phyloP scores from a whole-genome alignment of 208 protist genomes.

The Trypanosoma conorhini region DNA sequence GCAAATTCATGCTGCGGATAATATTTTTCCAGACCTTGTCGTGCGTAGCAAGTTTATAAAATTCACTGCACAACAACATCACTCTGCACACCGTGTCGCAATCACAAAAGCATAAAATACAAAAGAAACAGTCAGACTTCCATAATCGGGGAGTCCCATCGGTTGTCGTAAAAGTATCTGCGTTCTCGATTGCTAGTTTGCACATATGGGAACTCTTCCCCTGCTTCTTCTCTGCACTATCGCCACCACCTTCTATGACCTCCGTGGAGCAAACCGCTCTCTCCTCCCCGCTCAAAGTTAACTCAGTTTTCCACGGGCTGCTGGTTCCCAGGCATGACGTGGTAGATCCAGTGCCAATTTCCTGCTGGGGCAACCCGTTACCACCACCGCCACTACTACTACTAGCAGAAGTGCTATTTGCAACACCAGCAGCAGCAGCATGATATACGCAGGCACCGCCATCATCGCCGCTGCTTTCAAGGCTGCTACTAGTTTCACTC shows the following conservation, averaged over 20 bases:
- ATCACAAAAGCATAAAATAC: conserved; percentile 48
- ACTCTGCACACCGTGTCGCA: conserved; percentile 38
- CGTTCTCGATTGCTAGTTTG: background rate
- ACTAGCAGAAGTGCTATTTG: too few species aligned
- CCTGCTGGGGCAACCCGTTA: background rate
- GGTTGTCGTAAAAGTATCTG: background rate
- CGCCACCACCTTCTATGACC: background rate
- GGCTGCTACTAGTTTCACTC: conserved; percentile 15
- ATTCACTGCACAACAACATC: conserved; percentile 38
- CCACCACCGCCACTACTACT: background rate
- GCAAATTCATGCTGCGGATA: conserved; percentile 44
- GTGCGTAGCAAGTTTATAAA: conserved; percentile 36
- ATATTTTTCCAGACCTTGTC: conserved; percentile 57
- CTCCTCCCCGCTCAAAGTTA: background rate
- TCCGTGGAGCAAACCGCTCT: background rate
- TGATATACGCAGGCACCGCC: background rate
- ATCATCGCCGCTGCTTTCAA: background rate
- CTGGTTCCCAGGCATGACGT: background rate
- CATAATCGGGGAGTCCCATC: background rate
- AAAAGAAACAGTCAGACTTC: conserved; percentile 1
- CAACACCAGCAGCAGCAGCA: background rate
- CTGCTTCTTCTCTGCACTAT: background rate
- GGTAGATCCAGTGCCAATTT: background rate
- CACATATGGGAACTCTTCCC: background rate
- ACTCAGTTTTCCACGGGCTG: background rate